Evolutionary conservation across 371 early-diverging fungal genomes (phyloP), one percentile per base, ranked within the genome.

Genomic region (Syncephalastrum contaminatum): DNA sequence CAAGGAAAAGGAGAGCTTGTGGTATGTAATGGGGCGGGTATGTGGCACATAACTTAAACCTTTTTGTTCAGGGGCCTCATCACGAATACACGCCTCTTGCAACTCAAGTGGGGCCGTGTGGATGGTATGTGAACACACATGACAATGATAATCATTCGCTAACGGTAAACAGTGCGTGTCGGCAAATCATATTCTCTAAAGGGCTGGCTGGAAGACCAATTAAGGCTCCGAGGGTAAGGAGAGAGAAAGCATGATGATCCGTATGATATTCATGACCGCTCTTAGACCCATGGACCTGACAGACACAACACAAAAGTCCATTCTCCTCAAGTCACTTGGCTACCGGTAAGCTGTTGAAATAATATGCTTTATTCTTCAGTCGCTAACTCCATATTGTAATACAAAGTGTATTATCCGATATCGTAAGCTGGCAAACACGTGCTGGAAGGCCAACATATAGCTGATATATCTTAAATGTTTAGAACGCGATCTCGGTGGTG

Each of bases 1-100:
- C 36, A 94, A 94, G 63, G 85, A 89, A 48, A 88, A 89, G 61
- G 94, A 94, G 70, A 85, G 85, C 51, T 58, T 94, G 59, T 83
- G 83, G 80, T 75, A 67, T 22, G 43, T 14, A 43, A 19, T 39
- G 6, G 48, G 66, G 57, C n/a, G 1, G 3, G 16, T 20, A 19
- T 30, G 16, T 44, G 4, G 6, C 19, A 19, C 21, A 14, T 27
- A 43, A 25, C 10, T 43, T 36, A 15, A 18, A 40, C 5, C 7
- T 54, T 48, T 20, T 3, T 30, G 10, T 40, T 24, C 56, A 73
- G 73, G 72, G 72, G 82, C 7, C 55, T 88, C 24, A 60, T 86
- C 15, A 86, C 80, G 13, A 83, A 77, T 48, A 79, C 81, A 15
- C 61, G 78, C 36, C 49, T 86, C 18, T 60, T 86, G 53, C 85